phyloP scores from a whole-genome alignment of 768 basidiomycete species.

The Tulasnella sp. region DNA sequence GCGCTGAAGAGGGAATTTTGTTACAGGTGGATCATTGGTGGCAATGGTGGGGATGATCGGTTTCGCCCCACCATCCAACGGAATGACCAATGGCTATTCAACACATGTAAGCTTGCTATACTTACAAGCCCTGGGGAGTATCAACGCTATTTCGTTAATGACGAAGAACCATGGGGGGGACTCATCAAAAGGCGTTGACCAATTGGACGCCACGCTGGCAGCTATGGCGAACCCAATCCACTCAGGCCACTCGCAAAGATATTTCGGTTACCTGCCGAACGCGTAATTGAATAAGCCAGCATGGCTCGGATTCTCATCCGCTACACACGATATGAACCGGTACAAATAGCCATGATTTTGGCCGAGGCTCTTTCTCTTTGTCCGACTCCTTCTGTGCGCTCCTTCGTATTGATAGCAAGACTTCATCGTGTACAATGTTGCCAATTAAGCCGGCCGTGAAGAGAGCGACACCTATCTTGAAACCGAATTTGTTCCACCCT shows the following conservation, averaged over 20 bases:
- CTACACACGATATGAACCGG: slow-evolving; percentile 48
- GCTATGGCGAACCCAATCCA: slow-evolving; percentile 85
- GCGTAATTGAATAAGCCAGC: background rate
- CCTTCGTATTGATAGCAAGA: slow-evolving; percentile 73
- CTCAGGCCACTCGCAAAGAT: slow-evolving; percentile 91
- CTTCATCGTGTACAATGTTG: slow-evolving; percentile 85
- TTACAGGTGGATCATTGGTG: too few relatives aligned
- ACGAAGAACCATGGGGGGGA: slow-evolving; percentile 76
- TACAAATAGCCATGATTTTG: slow-evolving; percentile 71
- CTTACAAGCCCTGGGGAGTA: slow-evolving; percentile 76
- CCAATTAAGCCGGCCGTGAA: slow-evolving; percentile 69
- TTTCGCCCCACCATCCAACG: background rate
- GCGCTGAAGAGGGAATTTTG: too few relatives aligned
- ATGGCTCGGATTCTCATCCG: background rate
- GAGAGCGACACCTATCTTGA: slow-evolving; percentile 55
- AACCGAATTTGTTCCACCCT: slow-evolving; percentile 28
- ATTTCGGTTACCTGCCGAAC: slow-evolving; percentile 66
- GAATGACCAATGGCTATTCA: too few relatives aligned
- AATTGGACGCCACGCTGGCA: slow-evolving; percentile 44
- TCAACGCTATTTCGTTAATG: slow-evolving; percentile 57
- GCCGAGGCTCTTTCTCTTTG: slow-evolving; percentile 28
- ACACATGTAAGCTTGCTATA: too few relatives aligned
- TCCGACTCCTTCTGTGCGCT: slow-evolving; percentile 35
- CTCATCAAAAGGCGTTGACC: slow-evolving; percentile 27
- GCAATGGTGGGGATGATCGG: too few relatives aligned